Evolutionary conservation across 257 asterid genomes (phyloP).

Genomic region (Primulina huaijiensis): DNA sequence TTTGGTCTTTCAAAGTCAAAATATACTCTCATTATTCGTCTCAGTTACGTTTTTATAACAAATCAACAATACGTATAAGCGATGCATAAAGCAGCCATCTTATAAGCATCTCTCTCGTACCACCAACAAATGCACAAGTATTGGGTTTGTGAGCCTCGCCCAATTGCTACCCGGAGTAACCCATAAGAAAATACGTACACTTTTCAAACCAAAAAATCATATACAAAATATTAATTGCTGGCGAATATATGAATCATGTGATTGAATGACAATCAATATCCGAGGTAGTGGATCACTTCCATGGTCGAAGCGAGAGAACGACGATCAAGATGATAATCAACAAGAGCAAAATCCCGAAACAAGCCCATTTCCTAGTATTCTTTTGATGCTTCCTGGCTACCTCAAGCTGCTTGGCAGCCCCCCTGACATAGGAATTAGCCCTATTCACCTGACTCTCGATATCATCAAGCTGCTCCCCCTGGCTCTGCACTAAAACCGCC

Average conservation of each 20-base stretch:
- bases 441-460: conserved; percentile 63
- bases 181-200: not conserved
- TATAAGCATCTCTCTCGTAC: not conserved
- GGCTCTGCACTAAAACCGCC: conserved; percentile 68
- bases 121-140: no score
- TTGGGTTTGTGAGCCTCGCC: no score
- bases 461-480: conserved; percentile 65
- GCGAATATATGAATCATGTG: not conserved
- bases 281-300: conserved; percentile 29
- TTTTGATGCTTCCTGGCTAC: conserved; percentile 60
- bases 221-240: no score
- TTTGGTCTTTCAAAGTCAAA: no score
- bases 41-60: no score
- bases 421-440: conserved; percentile 48
- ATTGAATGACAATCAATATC: no score
- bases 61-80: no score
- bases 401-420: conserved; percentile 50
- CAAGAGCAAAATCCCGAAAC: conserved; percentile 44
- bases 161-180: not conserved
- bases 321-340: conserved; percentile 45
- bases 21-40: no score
- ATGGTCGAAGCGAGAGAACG: conserved; percentile 54
- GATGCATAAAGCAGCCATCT: no score
- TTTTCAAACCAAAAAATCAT: not conserved
- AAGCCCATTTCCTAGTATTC: conserved; percentile 62